A percentile compares a stretch with the other conserved stretches of the same genome.
Evolutionary conservation across 1,139 yeast genomes (phyloP).

Genomic region (Sugiyamaella castrensis): DNA sequence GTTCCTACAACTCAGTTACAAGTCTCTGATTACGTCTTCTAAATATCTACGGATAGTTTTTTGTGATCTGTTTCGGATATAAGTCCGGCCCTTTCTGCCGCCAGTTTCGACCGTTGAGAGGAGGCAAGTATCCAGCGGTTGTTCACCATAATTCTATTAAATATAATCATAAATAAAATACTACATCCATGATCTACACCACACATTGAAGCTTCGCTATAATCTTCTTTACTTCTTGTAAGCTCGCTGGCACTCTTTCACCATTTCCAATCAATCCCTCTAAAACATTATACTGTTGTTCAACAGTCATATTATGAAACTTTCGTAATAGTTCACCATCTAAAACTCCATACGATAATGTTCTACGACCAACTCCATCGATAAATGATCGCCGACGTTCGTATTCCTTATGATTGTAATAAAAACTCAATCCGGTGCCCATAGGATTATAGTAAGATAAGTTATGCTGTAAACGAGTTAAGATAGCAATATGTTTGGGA

Average conservation of each 20-base stretch:
- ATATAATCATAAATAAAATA: no score
- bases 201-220: conserved; percentile 4
- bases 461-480: conserved; percentile 6
- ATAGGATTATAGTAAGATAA: neutral
- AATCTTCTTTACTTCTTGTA: conserved; percentile 1
- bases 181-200: neutral
- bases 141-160: no score
- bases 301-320: conserved; percentile 4
- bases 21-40: no score
- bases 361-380: neutral
- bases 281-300: neutral
- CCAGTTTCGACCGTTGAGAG: no score
- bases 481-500: neutral
- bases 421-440: neutral
- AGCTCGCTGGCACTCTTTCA: neutral
- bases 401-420: no score
- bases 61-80: no score
- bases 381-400: neutral
- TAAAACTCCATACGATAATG: neutral
- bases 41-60: no score
- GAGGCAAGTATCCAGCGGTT: no score
- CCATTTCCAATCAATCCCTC: neutral
- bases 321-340: conserved; percentile 9
- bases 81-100: no score
- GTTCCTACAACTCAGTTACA: no score